These are phyloP conservation scores for Crinitomyces ghanaensis DNA, from an alignment of 805 yeast genomes.

Conservation along the genomic window DNA sequence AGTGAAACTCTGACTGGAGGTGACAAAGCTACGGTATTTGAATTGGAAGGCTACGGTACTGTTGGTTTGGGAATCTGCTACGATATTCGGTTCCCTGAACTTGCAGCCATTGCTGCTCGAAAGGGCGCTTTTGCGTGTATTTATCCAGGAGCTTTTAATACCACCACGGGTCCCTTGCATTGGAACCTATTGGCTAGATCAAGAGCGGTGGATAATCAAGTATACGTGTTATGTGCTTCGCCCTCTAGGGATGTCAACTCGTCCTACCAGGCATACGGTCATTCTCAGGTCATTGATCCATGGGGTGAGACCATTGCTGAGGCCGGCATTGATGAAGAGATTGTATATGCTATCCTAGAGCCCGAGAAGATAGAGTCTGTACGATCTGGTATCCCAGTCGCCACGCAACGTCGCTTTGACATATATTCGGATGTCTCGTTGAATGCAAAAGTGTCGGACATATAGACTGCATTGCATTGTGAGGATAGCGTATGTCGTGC, in stretches of 20 bases:
- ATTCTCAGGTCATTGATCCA: constrained; percentile 75
- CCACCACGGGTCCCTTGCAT: constrained; percentile 85
- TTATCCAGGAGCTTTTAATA: constrained; percentile 89
- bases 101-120: constrained; percentile 55
- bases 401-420: constrained; percentile 61
- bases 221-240: constrained; percentile 76
- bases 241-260: constrained; percentile 83
- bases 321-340: constrained; percentile 70
- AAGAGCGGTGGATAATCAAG: constrained; percentile 82
- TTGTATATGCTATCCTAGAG: constrained; percentile 62
- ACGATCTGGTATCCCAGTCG: constrained; percentile 59
- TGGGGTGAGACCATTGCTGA: constrained; percentile 73
- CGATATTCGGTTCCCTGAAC: constrained; percentile 86
- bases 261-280: constrained; percentile 79
- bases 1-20: constrained; percentile 69
- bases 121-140: constrained; percentile 70
- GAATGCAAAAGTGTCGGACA: constrained; percentile 15
- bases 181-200: constrained; percentile 75
- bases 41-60: constrained; percentile 49
- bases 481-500: too few relatives aligned
- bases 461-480: constrained; percentile 7
- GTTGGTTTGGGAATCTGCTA: constrained; percentile 86
- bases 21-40: constrained; percentile 65
- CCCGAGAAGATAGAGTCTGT: constrained; percentile 45
- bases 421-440: constrained; percentile 37